Evolutionary conservation across 1,284 basidiomycete species (phyloP), one percentile per base, ranked within the genome.

Genomic region (Tylopilus microsporus): DNA sequence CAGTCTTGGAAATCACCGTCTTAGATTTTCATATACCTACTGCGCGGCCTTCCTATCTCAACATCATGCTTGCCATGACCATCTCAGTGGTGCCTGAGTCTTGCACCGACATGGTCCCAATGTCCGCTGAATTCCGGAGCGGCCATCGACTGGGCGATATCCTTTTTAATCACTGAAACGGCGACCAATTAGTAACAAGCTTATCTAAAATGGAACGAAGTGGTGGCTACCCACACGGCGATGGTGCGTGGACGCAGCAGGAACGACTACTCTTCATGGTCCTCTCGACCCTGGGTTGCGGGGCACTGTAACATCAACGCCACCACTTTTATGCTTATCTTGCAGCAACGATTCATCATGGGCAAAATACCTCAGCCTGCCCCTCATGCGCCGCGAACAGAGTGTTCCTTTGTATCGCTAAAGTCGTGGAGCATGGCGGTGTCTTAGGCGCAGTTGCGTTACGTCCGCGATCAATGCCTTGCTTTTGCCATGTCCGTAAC

Each of bases 191-290:
- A 46, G 32, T 42, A 21, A 37, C 37, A n/a, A 39, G 4, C 11
- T 60, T 34, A 21, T 45, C 49, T 49, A 16, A 52, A 45, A 62
- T 62, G 43, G 36, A 36, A 25, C 15, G 9, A 3, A 30, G 41
- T 8, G 11, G 36, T 30, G 36, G 36, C 36, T 11, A 37, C 41
- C 34, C 18, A 39, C 48, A 52, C 15, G 39, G 3, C 7, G 21
- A 43, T 49, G 19, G 21, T 25, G 39, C n/a, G 39, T 34, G n/a
- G 34, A 34, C 16, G 25, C 25, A 42, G 36, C 49, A 39, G n/a
- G 36, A 21, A 48, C 7, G 36, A 34, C 25, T 8, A 15, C 11
- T 45, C 41, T 32, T 32, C 32, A 32, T 32, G 32, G 39, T 30
- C 11, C 37, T 34, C 37, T 58, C 19, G n/a, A n/a, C 18, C 34